A percentile compares a stretch with the other conserved stretches of the same genome.
Evolutionary conservation across 352 stramenopile genomes (phyloP).

Genomic region (Globisporangium ultimum): DNA sequence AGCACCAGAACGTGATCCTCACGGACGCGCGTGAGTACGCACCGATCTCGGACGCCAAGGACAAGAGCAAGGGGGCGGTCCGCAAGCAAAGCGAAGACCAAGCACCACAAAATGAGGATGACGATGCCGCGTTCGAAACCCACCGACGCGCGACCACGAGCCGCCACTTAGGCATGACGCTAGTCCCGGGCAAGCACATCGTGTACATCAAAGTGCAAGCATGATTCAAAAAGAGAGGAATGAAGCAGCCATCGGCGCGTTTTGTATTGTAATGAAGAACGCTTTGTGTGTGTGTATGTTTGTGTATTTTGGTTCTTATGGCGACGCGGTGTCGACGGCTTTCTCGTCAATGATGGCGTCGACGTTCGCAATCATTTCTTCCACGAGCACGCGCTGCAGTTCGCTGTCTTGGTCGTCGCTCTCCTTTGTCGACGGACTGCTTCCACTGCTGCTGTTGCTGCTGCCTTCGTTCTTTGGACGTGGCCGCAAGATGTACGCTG

Average conservation of each 20-base stretch:
- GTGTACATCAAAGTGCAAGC: constrained; percentile 64
- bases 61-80: constrained; percentile 11
- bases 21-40: constrained; percentile 65
- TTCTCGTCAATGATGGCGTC: constrained; percentile 76
- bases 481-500: constrained; percentile 51
- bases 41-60: constrained; percentile 26
- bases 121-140: constrained; percentile 16
- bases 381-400: constrained; percentile 28
- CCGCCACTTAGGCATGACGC: constrained; percentile 63
- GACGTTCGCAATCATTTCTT: constrained; percentile 72
- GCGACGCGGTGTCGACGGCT: constrained; percentile 38
- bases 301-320: neutral
- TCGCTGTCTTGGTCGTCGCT: constrained; percentile 16
- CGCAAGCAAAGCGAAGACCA: neutral
- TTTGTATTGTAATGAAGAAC: neutral
- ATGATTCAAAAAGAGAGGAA: constrained; percentile 1
- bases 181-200: constrained; percentile 76
- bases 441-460: constrained; percentile 6
- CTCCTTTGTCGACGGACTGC: constrained; percentile 4
- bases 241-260: neutral
- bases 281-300: neutral
- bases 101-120: neutral
- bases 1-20: constrained; percentile 80
- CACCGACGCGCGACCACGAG: constrained; percentile 25
- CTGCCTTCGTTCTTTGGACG: neutral